These are phyloP conservation scores for Starmerella vaccinii DNA, from an alignment of 805 yeast species.

Conservation along the genomic window DNA sequence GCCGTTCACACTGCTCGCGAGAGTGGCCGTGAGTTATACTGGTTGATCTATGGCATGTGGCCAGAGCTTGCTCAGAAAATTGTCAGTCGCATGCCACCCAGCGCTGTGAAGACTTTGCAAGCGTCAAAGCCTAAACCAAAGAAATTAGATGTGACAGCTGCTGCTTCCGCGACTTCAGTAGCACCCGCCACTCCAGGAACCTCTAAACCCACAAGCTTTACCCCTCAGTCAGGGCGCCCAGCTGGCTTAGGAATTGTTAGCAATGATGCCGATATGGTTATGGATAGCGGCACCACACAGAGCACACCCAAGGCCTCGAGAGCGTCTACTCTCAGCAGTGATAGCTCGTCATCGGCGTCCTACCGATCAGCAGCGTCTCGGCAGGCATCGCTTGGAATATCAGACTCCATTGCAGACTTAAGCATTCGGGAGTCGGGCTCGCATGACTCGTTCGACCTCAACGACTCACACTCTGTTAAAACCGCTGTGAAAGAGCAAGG, in stretches of 20 bases:
- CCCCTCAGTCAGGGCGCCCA: background rate
- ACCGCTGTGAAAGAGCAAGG: background rate
- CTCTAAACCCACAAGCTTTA: background rate
- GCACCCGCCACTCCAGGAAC: background rate
- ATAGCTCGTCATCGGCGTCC: background rate
- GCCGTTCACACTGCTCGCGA: conserved; percentile 75
- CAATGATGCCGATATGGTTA: background rate
- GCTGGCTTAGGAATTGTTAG: background rate
- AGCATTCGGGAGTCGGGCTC: conserved; percentile 4
- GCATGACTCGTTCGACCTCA: background rate
- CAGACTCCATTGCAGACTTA: conserved; percentile 8
- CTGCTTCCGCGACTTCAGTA: background rate
- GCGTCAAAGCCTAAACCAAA: background rate
- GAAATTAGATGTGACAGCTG: background rate
- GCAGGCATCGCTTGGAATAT: background rate
- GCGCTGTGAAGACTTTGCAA: conserved; percentile 13
- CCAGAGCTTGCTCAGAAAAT: conserved; percentile 42
- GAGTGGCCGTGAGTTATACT: conserved; percentile 58
- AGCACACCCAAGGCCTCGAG: background rate
- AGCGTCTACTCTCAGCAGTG: background rate
- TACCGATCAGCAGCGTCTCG: background rate
- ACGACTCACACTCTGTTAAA: background rate
- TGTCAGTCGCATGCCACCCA: conserved; percentile 23
- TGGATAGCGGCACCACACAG: background rate
- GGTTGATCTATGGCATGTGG: conserved; percentile 52